Base-by-base conservation (phyloP, 2,329 filamentous ascomycete species). In the Colletotrichum godetiae region DNA sequence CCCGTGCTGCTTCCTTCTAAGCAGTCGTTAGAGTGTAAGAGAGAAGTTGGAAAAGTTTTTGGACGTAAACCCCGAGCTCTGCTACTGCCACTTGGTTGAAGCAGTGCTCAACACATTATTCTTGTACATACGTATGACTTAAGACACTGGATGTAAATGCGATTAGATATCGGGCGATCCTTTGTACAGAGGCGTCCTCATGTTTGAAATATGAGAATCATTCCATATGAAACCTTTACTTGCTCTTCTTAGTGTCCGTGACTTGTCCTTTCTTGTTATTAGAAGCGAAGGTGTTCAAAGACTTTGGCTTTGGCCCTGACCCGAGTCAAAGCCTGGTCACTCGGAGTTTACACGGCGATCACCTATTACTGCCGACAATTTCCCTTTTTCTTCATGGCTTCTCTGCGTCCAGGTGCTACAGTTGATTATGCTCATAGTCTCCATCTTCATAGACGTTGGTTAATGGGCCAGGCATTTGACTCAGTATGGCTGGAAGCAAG, bases 101-200 rank as follows among this genome's bases (percentile, higher is more conserved):
- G 19, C 19, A 42, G 13, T 2, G 59, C 42, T 42, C 42, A 19
- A 29, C 37, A 35, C 19, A 24, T 7, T 60, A n/a, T 64, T 73
- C 71, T 66, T 71, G 71, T 70, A 73, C 49, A 73, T 70, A 73
- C 42, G 53, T 70, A 66, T 73, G 67, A 73, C 67, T 71, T 19
- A 65, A 65, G 67, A 73, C 71, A 71, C 60, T 61, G 60, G 71
- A 73, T 73, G 67, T 73, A 66, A 71, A 71, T 65, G 46, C 60
- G 55, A 65, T 66, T 61, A 42, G 35, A 66, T 53, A 53, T 35
- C 35, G 60, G 61, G 57, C 49, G 67, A 42, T 61, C 67, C 66
- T 56, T 37, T 37, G 46, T 70, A 46, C 35, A 46, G 35, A 70
- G 35, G 56, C 60, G 67, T 73, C 55, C 67, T 73, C 60, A 61